Base-by-base conservation (phyloP, 2,329 filamentous ascomycete species). In the Pseudophaeomoniella oleicola region DNA sequence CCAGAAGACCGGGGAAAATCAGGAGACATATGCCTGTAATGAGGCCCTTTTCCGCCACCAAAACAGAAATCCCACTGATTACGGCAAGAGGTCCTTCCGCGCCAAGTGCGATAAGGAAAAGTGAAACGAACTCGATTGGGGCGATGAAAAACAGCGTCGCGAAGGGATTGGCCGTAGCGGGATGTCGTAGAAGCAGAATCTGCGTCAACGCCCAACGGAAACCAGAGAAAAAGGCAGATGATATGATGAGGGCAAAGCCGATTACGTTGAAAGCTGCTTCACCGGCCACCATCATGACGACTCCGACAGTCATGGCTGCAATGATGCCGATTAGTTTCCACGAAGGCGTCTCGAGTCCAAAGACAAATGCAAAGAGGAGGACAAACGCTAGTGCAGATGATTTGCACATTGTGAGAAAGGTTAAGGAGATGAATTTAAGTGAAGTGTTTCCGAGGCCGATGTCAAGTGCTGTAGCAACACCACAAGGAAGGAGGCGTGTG, bases 341-440 rank as follows among this genome's bases (percentile, higher is more conserved):
- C 0, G 88, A 94, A 0, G 84, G 85, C 9, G 74, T 73, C 59
- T 98, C 90, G 36, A 98, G 76, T 37, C 82, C 78, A 64, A 98
- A 96, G 34, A 93, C 56, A 53, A 98, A 94, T 43, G 90, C 90
- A 55, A 98, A 98, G 34, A 94, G 59, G 15, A 98, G 77, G 37
- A 98, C 90, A 54, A 96, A 98, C 32, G 84, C 87, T 15, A 98
- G 72, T 12, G 88, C 84, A 6, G 87, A 94, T 4, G 88, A 96
- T 70, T 98, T 98, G 63, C 90, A 96, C 90, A 98, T 96, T 41
- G 90, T 98, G 60, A 94, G 93, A 57, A 98, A 98, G 6, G 88
- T 94, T 46, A 98, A 73, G 30, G 84, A 87, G 50, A 98, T 96
- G 57, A 92, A 94, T 58, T 88, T 90, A 49, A 98, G 68, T 37